Percentiles rank a stretch among this genome's conserved stretches.
Evolutionary conservation across 2,329 filamentous ascomycete genomes (phyloP).

Genomic region (Pseudogymnoascus sp.): DNA sequence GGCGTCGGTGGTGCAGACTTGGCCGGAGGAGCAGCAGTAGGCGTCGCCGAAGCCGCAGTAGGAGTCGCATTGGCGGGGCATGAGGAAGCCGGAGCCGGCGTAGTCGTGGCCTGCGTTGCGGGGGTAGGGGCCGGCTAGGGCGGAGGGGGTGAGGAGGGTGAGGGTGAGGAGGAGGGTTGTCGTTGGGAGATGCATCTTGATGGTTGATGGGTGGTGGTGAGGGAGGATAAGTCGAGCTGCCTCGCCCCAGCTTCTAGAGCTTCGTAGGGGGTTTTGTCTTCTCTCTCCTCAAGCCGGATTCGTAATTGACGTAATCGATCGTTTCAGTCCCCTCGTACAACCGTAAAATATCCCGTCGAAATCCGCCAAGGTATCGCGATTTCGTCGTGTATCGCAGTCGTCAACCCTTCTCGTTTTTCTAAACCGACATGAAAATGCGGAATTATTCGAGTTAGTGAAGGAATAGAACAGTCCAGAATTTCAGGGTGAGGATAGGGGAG

Average conservation of each 20-base stretch:
- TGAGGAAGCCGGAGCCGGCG: slow-evolving; percentile 41
- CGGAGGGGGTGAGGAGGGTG: slow-evolving; percentile 31
- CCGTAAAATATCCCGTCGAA: not conserved
- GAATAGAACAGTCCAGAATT: not conserved
- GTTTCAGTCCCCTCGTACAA: not conserved
- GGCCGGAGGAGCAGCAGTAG: slow-evolving; percentile 44
- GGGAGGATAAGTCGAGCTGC: not conserved
- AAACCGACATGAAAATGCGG: not conserved
- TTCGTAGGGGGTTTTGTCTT: not conserved
- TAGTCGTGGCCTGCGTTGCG: slow-evolving; percentile 39
- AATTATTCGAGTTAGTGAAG: not conserved
- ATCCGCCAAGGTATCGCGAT: not conserved
- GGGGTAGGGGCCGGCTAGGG: slow-evolving; percentile 41
- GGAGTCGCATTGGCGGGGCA: slow-evolving; percentile 39
- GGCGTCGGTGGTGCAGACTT: slow-evolving; percentile 43
- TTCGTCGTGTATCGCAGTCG: not conserved
- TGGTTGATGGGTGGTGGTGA: slow-evolving; percentile 10
- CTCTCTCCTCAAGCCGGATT: not conserved
- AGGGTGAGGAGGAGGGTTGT: slow-evolving; percentile 24
- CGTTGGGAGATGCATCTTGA: slow-evolving; percentile 31
- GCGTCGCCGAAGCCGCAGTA: slow-evolving; percentile 49
- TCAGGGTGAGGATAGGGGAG: not conserved
- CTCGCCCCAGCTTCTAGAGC: not conserved
- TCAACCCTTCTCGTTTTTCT: not conserved
- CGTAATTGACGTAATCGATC: not conserved